Evolutionary conservation across 331 rosid species (phyloP).

Genomic region (Pyracantha coccinea): DNA sequence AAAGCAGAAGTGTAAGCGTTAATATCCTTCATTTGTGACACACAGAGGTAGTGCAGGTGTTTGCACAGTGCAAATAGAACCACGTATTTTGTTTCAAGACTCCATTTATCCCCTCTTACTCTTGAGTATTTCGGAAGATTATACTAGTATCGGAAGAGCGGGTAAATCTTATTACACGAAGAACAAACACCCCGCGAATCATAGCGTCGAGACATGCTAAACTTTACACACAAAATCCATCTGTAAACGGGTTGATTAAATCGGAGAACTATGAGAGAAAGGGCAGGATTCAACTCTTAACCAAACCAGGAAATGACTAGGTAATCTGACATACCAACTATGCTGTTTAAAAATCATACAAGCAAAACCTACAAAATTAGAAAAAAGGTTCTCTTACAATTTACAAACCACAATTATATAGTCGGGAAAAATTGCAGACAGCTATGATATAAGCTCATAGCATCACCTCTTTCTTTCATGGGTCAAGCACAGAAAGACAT

Average conservation of each 20-base stretch:
- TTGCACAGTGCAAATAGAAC: too few species aligned
- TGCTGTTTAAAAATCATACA: background rate
- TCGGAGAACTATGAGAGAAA: background rate
- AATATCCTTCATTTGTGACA: too few species aligned
- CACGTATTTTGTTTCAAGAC: too few species aligned
- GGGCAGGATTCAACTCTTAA: background rate
- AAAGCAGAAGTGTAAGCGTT: background rate
- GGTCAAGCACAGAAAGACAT: background rate
- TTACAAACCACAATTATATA: constrained; percentile 24
- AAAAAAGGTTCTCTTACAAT: background rate
- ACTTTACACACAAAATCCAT: background rate
- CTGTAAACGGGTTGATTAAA: background rate
- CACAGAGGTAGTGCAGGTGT: too few species aligned
- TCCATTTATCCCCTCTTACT: too few species aligned
- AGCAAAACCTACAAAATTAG: background rate
- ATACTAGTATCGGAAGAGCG: background rate
- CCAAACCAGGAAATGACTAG: background rate
- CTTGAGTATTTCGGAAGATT: too few species aligned
- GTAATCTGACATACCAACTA: background rate
- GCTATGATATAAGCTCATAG: constrained; percentile 14
- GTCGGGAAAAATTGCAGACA: background rate
- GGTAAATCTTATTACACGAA: background rate
- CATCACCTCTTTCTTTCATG: background rate
- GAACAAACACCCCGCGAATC: background rate
- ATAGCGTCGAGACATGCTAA: background rate